phyloP scores from a whole-genome alignment of 129 eudicot species.

The Smallanthus sonchifolius region DNA sequence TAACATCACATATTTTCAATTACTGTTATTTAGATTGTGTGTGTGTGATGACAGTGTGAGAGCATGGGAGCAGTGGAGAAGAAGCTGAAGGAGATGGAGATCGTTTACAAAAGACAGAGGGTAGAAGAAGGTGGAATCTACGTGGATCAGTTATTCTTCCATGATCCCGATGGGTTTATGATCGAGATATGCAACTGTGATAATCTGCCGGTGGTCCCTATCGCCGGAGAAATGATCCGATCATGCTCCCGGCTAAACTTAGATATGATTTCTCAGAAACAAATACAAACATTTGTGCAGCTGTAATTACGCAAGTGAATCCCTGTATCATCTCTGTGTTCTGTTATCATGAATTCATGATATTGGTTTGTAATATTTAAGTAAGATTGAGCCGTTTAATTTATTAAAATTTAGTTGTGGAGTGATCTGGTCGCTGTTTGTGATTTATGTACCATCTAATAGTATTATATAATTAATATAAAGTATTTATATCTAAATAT shows the following conservation, averaged over 20 bases:
- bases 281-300: slow-evolving; percentile 23
- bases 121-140: slow-evolving; percentile 88
- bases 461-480: no score
- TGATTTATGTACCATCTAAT: not conserved
- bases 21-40: not conserved
- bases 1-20: no score
- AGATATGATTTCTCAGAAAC: slow-evolving; percentile 41
- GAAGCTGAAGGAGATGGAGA: slow-evolving; percentile 75
- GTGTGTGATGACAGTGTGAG: slow-evolving; percentile 56
- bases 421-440: no score
- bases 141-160: slow-evolving; percentile 87
- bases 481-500: no score
- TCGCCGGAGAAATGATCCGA: slow-evolving; percentile 73
- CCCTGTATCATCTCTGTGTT: not conserved
- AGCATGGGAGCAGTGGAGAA: slow-evolving; percentile 89
- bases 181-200: slow-evolving; percentile 93
- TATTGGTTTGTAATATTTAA: not conserved
- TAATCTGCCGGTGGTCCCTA: slow-evolving; percentile 72
- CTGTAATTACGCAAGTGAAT: not conserved
- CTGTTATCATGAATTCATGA: not conserved
- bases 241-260: slow-evolving; percentile 75
- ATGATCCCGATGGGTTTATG: slow-evolving; percentile 97
- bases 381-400: not conserved
- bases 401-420: not conserved
- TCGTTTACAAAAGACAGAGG: slow-evolving; percentile 50